Evolutionary conservation across 176 grass and related monocot species (phyloP).

Genomic region (Phyllostachys edulis): DNA sequence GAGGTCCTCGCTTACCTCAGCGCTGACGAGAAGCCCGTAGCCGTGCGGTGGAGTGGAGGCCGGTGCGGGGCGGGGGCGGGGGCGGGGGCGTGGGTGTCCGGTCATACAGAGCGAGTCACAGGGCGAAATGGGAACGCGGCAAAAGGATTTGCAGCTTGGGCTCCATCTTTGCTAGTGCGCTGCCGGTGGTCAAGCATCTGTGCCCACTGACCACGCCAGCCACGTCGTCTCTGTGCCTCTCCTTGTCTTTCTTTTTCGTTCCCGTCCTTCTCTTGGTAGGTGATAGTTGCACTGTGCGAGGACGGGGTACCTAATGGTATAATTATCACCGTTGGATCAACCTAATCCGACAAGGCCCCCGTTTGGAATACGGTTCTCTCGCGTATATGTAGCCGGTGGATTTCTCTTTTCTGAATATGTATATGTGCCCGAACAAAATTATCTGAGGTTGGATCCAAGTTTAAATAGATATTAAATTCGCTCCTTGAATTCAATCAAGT

Average conservation of each 20-base stretch:
- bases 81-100: no score
- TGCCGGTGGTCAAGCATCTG: background rate
- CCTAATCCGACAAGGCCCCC: background rate
- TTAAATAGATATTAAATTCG: no score
- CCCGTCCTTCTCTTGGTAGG: background rate
- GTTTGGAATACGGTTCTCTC: no score
- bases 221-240: no score
- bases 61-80: background rate
- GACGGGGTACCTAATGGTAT: background rate
- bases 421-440: no score
- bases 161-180: background rate
- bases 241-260: background rate
- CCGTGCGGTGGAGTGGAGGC: background rate
- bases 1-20: background rate
- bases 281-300: background rate
- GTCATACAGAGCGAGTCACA: background rate
- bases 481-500: no score
- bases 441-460: no score
- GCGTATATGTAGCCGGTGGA: no score
- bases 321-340: background rate
- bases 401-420: no score
- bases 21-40: background rate
- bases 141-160: background rate
- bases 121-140: slow-evolving; percentile 20
- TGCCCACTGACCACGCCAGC: background rate